Evolutionary conservation across 1,284 basidiomycete species (phyloP).

Genomic region (Cutaneotrichosporon sp.): DNA sequence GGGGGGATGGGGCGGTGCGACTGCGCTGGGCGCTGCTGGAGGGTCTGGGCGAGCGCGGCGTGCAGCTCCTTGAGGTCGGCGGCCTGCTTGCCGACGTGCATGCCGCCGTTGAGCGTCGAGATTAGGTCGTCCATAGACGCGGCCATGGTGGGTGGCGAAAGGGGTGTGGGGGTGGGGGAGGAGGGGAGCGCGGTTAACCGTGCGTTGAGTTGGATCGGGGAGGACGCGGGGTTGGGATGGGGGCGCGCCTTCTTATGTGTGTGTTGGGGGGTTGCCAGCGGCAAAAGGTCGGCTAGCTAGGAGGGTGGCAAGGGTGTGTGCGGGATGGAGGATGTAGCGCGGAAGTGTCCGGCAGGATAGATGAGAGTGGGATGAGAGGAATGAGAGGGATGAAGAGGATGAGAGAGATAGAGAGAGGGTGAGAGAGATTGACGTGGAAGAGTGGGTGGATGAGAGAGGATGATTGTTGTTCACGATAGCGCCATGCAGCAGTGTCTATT

Average conservation of each 20-base stretch:
- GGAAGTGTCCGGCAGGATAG: no score
- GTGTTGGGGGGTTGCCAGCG: not conserved
- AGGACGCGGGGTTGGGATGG: not conserved
- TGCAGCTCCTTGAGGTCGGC: constrained; percentile 45
- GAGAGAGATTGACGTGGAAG: not conserved
- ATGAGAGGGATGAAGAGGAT: not conserved
- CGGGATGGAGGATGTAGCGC: not conserved
- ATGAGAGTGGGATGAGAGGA: no score
- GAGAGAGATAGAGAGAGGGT: not conserved
- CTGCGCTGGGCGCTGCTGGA: constrained; percentile 26
- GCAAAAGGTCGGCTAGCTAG: not conserved
- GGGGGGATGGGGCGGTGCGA: constrained; percentile 33
- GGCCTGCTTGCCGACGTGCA: constrained; percentile 47
- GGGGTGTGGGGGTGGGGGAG: not conserved
- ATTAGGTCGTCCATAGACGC: constrained; percentile 49
- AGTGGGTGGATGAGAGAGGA: not conserved
- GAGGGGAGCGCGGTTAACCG: not conserved
- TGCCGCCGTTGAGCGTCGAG: constrained; percentile 40
- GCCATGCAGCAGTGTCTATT: no score
- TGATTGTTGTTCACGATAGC: not conserved
- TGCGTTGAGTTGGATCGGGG: not conserved
- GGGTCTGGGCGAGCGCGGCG: constrained; percentile 13
- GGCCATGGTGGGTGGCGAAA: not conserved
- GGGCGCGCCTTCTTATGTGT: not conserved
- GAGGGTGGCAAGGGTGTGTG: not conserved